Percentiles rank a stretch among this genome's conserved stretches.
Conservation (phyloP, 1,139 yeast genomes). For the Zygosaccharomyces sapae region DNA sequence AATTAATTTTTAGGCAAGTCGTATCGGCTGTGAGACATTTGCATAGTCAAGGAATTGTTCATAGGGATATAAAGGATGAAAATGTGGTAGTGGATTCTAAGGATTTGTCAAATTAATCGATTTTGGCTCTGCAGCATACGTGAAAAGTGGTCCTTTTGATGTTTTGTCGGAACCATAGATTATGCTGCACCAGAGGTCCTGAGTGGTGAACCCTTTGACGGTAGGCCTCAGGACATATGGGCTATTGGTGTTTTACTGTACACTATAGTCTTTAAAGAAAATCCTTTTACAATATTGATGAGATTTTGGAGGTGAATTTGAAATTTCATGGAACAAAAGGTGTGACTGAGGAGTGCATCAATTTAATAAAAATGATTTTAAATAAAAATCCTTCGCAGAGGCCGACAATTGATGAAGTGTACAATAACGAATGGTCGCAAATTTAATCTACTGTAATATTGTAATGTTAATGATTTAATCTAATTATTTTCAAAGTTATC, state of each 20-base stretch:
- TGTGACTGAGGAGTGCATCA: conserved; percentile 54
- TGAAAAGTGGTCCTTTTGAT: conserved; percentile 88
- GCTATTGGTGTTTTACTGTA: conserved; percentile 87
- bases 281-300: conserved; percentile 95
- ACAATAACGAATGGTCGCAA: conserved; percentile 63
- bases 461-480: conserved; percentile 1
- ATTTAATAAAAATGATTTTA: conserved; percentile 59
- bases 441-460: conserved; percentile 9
- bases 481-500: not conserved
- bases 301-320: conserved; percentile 84
- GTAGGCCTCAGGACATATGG: conserved; percentile 96
- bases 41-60: conserved; percentile 83
- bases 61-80: conserved; percentile 93
- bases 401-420: conserved; percentile 69
- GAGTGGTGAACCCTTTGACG: conserved; percentile 81
- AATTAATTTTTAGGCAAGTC: conserved; percentile 72
- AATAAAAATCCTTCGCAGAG: conserved; percentile 59
- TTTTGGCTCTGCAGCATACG: conserved; percentile 92
- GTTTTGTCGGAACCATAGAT: conserved; percentile 94
- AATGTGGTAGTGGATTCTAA: conserved; percentile 81
- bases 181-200: conserved; percentile 97
- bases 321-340: conserved; percentile 52
- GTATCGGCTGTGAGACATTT: conserved; percentile 74
- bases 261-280: conserved; percentile 88
- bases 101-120: conserved; percentile 82